Evolutionary conservation across 164 flowering plant species (phyloP), one percentile per base, ranked within the genome.

Genomic region (Piper betle): DNA sequence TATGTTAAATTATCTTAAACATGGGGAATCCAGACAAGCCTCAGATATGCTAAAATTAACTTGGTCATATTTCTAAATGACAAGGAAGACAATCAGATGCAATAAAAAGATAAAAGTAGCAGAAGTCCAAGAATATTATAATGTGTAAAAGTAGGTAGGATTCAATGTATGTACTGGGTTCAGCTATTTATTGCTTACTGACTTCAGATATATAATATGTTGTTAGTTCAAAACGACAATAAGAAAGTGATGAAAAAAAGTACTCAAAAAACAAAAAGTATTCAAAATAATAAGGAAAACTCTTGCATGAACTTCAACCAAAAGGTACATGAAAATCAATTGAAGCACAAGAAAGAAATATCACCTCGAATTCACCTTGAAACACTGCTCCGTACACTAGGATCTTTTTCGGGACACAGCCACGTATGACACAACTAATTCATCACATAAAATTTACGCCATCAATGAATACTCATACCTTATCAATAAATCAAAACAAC

Each of bases 401-500:
- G 62, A 94, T 94, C 82, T 91, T 94, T 71, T 94, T 91, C 18
- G 99, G 97, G 60, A 91, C 97, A 82, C 97, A 94, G 43, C 99
- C 99, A 65, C 99, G 95, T 71, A 94, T 81, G 11, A 94, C 99
- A 76, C 99, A 91, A 74, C 99, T 94, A 72, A 18, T 72, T 66
- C 58, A 62, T 13, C 60, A 67, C 5, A 64, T 46, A 18, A 12
- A 3, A 33, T 18, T 15, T 37, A 17, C 8, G 41, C 9, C 55
- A 64, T 58, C 33, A 48, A 25, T 25, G 33, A 25, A 25, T 25
- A 25, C 33, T 25, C 33, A n/a, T 25, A 25, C 2, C 33, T 25
- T 25, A 25, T 25, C 33, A 25, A 25, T 25, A 25, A 25, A 25
- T 25, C 33, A 25, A 25, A 25, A 25, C 2, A 0, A 25, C 2